Percentiles rank a stretch among this genome's conserved stretches.
These are phyloP conservation scores for Cordyceps cicadae DNA, from an alignment of 2,329 filamentous ascomycete species.

Conservation along the genomic window DNA sequence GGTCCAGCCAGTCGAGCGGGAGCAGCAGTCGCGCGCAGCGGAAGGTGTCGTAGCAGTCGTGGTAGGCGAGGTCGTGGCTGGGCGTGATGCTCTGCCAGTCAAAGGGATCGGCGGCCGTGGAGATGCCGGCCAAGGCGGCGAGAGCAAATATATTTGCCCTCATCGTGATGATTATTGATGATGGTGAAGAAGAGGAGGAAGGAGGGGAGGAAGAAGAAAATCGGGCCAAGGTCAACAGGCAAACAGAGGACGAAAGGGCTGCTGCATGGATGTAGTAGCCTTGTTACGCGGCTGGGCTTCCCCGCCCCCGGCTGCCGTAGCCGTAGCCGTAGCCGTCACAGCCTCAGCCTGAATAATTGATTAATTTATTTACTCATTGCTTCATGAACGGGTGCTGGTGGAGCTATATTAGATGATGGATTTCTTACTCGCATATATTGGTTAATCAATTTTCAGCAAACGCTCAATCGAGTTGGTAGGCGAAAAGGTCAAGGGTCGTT, in stretches of 20 bases:
- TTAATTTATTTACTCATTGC: too few species aligned
- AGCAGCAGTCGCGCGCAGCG: conserved; percentile 35
- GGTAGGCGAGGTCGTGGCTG: conserved; percentile 27
- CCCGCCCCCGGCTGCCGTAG: background rate
- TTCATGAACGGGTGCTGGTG: too few species aligned
- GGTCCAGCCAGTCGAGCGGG: conserved; percentile 34
- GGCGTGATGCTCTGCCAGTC: conserved; percentile 30
- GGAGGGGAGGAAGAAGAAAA: too few species aligned
- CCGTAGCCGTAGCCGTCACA: background rate
- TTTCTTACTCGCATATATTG: too few species aligned
- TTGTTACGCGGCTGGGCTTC: background rate
- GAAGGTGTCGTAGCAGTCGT: conserved; percentile 30
- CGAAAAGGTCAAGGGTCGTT: too few species aligned
- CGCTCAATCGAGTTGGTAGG: too few species aligned
- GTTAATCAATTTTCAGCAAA: too few species aligned
- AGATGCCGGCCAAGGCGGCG: background rate
- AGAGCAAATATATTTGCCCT: background rate
- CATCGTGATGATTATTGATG: background rate
- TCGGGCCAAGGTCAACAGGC: too few species aligned
- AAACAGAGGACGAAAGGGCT: too few species aligned
- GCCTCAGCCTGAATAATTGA: too few species aligned
- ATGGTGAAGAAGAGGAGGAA: background rate
- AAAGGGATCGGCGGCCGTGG: conserved; percentile 19
- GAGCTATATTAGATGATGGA: too few species aligned
- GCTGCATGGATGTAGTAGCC: too few species aligned